Evolutionary conservation across 1,284 basidiomycete species (phyloP), one percentile per base, ranked within the genome.

Genomic region (Ganoderma resinaceum): DNA sequence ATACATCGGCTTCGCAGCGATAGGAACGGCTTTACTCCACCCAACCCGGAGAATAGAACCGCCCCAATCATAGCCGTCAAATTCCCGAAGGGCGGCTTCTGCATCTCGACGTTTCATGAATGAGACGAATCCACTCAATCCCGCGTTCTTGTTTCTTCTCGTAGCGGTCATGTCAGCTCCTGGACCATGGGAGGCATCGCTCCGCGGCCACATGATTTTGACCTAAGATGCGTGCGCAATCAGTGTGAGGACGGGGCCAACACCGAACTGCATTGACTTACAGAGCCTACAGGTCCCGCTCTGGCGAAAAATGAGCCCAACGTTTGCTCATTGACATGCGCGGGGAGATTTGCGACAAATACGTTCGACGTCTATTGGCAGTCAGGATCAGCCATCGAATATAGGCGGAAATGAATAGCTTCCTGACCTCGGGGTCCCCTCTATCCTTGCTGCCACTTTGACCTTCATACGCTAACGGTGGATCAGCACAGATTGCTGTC

Each of bases 181-280:
- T 62, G 91, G 90, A 38, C 91, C 91, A n/a, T 78, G 72, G 2
- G 84, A 82, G 3, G 78, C 82, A 74, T 93, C 91, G 6, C 85
- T 85, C 65, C 93, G 87, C 65, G 96, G 96, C 95, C 96, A 98
- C 96, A 98, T 97, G 70, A 98, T 91, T 84, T 98, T 97, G 65
- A 95, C 92, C 93, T 94, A 31, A 23, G n/a, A 37, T 2, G 20
- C 33, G 35, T n/a, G 23, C 14, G 23, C 23, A 58, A 4, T 12
- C 14, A 12, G 35, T 8, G 35, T 40, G 58, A 37, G 23, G 23
- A 42, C 16, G 8, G 23, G 4, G 58, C 8, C 58, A 42, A 40
- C 20, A 70, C 7, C 52, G 58, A 58, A 61, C 20, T 55, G 46
- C 61, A 53, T 14, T 26, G 26, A 81, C 85, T 65, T 74, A 91